Conservation (phyloP, 2,329 filamentous ascomycete genomes). For the Ustulina deusta region DNA sequence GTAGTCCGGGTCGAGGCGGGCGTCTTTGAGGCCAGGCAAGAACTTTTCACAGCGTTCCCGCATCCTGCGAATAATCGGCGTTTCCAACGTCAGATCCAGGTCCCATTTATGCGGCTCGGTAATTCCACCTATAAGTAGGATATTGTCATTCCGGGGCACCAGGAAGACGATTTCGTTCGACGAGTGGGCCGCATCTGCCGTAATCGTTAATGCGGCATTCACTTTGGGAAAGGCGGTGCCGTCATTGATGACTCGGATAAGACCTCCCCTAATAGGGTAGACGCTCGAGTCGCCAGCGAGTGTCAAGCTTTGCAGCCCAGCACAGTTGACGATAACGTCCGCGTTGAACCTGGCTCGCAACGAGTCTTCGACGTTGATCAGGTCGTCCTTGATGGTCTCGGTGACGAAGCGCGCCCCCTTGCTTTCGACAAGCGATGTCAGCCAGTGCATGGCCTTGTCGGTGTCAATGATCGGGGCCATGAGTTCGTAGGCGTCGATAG, state of each 20-base stretch:
- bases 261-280: conserved; percentile 58
- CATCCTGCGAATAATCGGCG: conserved; percentile 57
- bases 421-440: conserved; percentile 55
- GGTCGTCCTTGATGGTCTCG: conserved; percentile 53
- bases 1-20: conserved; percentile 55
- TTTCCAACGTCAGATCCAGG: conserved; percentile 55
- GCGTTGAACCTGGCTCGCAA: conserved; percentile 53
- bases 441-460: conserved; percentile 57
- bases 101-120: conserved; percentile 53
- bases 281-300: conserved; percentile 55
- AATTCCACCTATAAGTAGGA: conserved; percentile 57
- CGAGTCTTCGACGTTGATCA: conserved; percentile 52
- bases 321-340: conserved; percentile 59
- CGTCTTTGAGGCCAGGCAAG: conserved; percentile 56
- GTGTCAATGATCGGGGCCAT: conserved; percentile 61
- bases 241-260: conserved; percentile 61
- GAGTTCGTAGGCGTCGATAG: conserved; percentile 59
- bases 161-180: conserved; percentile 58
- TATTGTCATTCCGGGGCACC: conserved; percentile 59
- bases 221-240: conserved; percentile 57
- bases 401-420: conserved; percentile 58
- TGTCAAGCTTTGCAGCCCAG: conserved; percentile 54
- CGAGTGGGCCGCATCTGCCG: conserved; percentile 53
- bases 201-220: conserved; percentile 55
- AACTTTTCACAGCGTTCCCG: conserved; percentile 58